phyloP scores from a whole-genome alignment of 129 eudicot species.

The Lactuca sativa region DNA sequence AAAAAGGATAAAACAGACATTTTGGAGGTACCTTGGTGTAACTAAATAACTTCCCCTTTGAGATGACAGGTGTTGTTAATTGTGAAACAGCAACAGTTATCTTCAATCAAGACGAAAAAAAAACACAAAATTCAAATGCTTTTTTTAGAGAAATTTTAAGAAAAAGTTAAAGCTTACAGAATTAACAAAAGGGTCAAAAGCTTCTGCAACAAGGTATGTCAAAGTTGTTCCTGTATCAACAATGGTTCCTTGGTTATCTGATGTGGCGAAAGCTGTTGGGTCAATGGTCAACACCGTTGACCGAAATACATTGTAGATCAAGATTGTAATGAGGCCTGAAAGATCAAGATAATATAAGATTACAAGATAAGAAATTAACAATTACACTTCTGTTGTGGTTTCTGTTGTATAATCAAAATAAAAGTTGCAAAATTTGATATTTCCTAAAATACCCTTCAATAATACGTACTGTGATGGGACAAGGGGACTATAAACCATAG shows the following conservation, averaged over 20 bases:
- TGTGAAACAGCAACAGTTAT: conserved; percentile 71
- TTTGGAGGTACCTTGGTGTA: conserved; percentile 46
- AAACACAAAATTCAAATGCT: background rate
- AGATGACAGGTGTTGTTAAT: conserved; percentile 42
- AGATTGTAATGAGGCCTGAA: conserved; percentile 46
- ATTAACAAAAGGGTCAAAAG: conserved; percentile 12
- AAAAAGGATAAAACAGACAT: background rate
- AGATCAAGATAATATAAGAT: background rate
- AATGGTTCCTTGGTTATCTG: too few species aligned
- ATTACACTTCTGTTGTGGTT: background rate
- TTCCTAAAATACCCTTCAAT: background rate
- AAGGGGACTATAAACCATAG: conserved; percentile 93
- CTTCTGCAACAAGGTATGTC: too few species aligned
- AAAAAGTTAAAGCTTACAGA: conserved; percentile 55
- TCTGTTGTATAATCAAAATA: background rate
- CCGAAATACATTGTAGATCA: conserved; percentile 79
- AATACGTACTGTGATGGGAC: conserved; percentile 94
- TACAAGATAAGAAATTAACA: background rate
- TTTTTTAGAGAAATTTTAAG: background rate
- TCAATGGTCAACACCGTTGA: conserved; percentile 87
- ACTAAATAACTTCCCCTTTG: conserved; percentile 74
- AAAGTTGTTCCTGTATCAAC: too few species aligned
- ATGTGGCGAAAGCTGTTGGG: conserved; percentile 53
- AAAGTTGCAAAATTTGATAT: background rate
- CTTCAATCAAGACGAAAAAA: conserved; percentile 40